Conservation (phyloP, 495 filamentous ascomycete genomes). For the Parathielavia hyrcaniae region DNA sequence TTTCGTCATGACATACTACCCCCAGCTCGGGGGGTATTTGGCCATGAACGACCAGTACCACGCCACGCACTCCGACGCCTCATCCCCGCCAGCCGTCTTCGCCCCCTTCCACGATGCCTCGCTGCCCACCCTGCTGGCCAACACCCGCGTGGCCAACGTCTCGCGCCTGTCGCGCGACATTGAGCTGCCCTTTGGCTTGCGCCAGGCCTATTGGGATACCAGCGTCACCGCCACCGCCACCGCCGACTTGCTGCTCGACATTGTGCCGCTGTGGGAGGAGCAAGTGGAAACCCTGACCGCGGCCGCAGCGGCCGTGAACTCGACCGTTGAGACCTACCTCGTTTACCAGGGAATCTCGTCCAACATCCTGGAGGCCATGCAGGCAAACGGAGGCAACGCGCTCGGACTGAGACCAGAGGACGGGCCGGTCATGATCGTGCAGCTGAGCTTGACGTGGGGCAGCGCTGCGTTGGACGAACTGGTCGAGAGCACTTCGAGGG, state of each 20-base stretch:
- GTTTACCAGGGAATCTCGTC: conserved; percentile 25
- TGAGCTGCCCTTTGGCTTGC: conserved; percentile 8
- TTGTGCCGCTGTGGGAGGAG: conserved; percentile 19
- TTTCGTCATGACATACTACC: conserved; percentile 17
- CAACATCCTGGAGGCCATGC: conserved; percentile 26
- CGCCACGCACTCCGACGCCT: conserved; percentile 2
- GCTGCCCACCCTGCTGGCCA: neutral
- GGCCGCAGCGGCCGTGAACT: conserved; percentile 11
- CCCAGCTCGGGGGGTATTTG: conserved; percentile 15
- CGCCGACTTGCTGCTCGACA: conserved; percentile 17
- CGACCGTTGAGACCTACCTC: conserved; percentile 12
- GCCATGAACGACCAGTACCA: conserved; percentile 23
- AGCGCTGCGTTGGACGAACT: conserved; percentile 15
- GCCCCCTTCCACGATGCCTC: conserved; percentile 8
- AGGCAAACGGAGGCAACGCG: conserved; percentile 30
- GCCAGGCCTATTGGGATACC: conserved; percentile 23
- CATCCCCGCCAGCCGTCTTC: conserved; percentile 17
- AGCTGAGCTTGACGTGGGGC: conserved; percentile 20
- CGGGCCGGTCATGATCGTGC: conserved; percentile 24
- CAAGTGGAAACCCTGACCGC: conserved; percentile 11
- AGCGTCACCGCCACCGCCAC: conserved; percentile 17
- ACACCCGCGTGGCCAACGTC: conserved; percentile 17
- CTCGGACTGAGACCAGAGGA: conserved; percentile 26
- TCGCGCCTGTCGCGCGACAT: conserved; percentile 14
- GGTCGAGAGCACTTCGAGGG: conserved; percentile 29